Percentiles rank a stretch among this genome's conserved stretches.
Conservation (phyloP, 2,329 filamentous ascomycete species). For the Ceratocystis albifundus region DNA sequence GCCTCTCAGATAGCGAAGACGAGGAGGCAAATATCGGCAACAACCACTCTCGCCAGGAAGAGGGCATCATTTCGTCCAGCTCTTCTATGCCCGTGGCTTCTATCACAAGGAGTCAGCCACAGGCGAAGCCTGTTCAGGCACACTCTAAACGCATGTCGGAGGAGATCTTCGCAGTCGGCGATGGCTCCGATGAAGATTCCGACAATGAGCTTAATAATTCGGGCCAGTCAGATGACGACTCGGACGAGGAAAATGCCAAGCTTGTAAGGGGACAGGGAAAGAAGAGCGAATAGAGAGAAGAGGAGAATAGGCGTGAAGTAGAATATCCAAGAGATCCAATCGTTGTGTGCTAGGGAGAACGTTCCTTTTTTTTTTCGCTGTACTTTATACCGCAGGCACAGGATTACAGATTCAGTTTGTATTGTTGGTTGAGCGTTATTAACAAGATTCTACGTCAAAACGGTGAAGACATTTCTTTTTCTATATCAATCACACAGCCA, state of each 20-base stretch:
- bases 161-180: slow-evolving; percentile 90
- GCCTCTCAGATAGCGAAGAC: slow-evolving; percentile 45
- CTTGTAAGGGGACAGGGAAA: slow-evolving; percentile 37
- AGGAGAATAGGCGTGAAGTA: neutral
- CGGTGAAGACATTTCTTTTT: too few species aligned
- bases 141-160: slow-evolving; percentile 50
- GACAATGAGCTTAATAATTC: slow-evolving; percentile 1
- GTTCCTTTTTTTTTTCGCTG: neutral
- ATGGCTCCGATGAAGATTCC: slow-evolving; percentile 32
- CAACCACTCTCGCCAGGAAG: slow-evolving; percentile 14
- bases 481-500: too few species aligned
- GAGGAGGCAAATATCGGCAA: slow-evolving; percentile 34
- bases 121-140: slow-evolving; percentile 25
- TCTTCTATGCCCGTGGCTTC: slow-evolving; percentile 18
- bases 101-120: slow-evolving; percentile 18
- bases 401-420: too few species aligned
- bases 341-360: neutral
- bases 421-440: too few species aligned
- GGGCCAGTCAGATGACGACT: slow-evolving; percentile 21
- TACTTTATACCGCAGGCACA: neutral
- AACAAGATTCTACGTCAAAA: too few species aligned
- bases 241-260: slow-evolving; percentile 46
- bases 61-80: slow-evolving; percentile 16
- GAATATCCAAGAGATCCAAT: neutral
- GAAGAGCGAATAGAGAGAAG: slow-evolving; percentile 13